These are phyloP conservation scores for Wickerhamomyces sp. DNA, from an alignment of 1,139 yeast species.

Conservation along the genomic window DNA sequence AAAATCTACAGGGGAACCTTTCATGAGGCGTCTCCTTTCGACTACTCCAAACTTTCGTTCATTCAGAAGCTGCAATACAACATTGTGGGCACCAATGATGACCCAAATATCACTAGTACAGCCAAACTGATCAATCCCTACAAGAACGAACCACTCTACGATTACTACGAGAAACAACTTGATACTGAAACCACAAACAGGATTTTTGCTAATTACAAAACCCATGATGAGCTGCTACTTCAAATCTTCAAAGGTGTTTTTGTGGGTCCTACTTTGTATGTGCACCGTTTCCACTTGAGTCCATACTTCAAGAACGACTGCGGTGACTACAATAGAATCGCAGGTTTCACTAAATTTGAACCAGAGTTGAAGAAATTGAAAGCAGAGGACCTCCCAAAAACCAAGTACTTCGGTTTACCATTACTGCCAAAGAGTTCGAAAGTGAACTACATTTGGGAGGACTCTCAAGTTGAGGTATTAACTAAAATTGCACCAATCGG, in stretches of 20 bases:
- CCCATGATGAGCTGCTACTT: conserved; percentile 17
- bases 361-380: conserved; percentile 12
- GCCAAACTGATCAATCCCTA: conserved; percentile 16
- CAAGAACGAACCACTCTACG: conserved; percentile 11
- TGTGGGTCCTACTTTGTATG: conserved; percentile 19
- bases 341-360: conserved; percentile 15
- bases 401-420: conserved; percentile 6
- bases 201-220: conserved; percentile 14
- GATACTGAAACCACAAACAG: conserved; percentile 14
- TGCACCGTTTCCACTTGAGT: conserved; percentile 16
- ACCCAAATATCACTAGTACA: conserved; percentile 6
- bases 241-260: conserved; percentile 18
- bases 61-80: conserved; percentile 5
- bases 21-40: conserved; percentile 14
- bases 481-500: conserved; percentile 8
- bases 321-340: conserved; percentile 10
- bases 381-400: conserved; percentile 6
- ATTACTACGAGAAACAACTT: conserved; percentile 18
- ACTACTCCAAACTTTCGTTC: conserved; percentile 2
- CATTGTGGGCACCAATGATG: conserved; percentile 9
- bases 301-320: conserved; percentile 14
- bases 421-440: conserved; percentile 11
- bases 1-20: conserved; percentile 15
- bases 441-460: conserved; percentile 15
- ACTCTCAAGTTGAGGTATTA: conserved; percentile 7